Conservation (phyloP, 179 eudicot species). For the Spergularia azorica region DNA sequence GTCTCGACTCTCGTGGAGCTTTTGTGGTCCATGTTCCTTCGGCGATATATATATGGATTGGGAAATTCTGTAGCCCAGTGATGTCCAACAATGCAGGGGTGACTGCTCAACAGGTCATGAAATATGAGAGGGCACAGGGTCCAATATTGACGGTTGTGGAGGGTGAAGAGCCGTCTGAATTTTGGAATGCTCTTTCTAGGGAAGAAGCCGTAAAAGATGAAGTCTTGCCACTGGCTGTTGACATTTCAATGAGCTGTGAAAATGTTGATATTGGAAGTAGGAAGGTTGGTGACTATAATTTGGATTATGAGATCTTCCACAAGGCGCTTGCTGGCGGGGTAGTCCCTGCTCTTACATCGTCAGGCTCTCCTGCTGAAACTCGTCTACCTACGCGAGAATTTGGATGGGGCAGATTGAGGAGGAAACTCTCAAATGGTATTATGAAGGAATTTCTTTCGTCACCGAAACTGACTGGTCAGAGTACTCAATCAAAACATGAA, state of each 20-base stretch:
- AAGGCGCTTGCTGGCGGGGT: conserved; percentile 84
- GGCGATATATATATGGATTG: conserved; percentile 82
- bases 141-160: conserved; percentile 54
- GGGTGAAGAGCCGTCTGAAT: conserved; percentile 76
- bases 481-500: conserved; percentile 24
- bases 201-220: conserved; percentile 31
- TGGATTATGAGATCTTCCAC: conserved; percentile 72
- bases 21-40: conserved; percentile 78
- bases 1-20: conserved; percentile 93
- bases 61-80: conserved; percentile 55
- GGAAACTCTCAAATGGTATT: conserved; percentile 57
- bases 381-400: conserved; percentile 66
- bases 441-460: conserved; percentile 62
- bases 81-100: conserved; percentile 66
- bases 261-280: conserved; percentile 33
- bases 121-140: conserved; percentile 74
- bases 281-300: conserved; percentile 60
- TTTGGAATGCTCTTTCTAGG: conserved; percentile 59
- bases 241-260: conserved; percentile 15
- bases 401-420: conserved; percentile 80
- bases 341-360: conserved; percentile 66
- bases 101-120: conserved; percentile 74
- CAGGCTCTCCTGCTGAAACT: conserved; percentile 61
- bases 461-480: conserved; percentile 36
- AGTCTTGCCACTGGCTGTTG: conserved; percentile 25